Evolutionary conservation across 257 asterid species (phyloP).

Genomic region (Solanum appendiculatum): DNA sequence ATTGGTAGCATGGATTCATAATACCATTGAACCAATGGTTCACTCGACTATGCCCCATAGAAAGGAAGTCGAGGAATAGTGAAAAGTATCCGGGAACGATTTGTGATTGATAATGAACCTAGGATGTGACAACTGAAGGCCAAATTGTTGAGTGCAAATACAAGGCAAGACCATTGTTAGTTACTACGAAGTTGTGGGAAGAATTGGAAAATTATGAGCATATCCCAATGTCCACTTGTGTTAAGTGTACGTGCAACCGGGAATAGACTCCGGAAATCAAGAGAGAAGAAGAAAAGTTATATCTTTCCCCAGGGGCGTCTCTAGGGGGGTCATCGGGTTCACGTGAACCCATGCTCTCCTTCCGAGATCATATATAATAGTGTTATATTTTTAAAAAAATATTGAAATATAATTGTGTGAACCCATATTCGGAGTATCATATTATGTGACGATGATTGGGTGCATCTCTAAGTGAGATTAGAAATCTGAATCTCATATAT

Average conservation of each 20-base stretch:
- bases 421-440: no score
- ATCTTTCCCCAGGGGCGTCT: no score
- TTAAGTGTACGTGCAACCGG: background rate
- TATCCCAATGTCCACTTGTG: background rate
- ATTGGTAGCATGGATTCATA: background rate
- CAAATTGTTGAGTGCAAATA: background rate
- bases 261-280: background rate
- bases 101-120: background rate
- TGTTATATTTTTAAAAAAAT: no score
- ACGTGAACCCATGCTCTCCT: no score
- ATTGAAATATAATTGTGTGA: no score
- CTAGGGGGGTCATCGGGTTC: no score
- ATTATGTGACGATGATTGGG: no score
- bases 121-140: background rate
- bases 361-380: no score
- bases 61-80: background rate
- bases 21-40: background rate
- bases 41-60: background rate
- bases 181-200: background rate
- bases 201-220: background rate
- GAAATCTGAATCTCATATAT: no score
- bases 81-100: no score
- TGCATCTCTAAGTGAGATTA: no score
- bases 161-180: background rate
- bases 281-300: background rate